phyloP scores from a whole-genome alignment of 176 grass and related monocot genomes.

The Zoysia pacifica region DNA sequence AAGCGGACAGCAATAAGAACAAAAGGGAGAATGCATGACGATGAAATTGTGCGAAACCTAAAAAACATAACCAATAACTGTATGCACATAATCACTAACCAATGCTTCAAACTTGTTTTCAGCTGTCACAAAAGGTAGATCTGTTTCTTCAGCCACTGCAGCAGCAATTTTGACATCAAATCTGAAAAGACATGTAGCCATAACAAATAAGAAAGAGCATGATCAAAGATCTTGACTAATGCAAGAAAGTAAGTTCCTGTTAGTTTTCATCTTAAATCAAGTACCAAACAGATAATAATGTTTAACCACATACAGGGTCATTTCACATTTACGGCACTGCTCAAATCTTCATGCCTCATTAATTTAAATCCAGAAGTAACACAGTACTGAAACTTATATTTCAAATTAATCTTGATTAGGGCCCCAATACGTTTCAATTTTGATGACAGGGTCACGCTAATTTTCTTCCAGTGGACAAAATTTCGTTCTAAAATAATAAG shows the following conservation, averaged over 20 bases:
- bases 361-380: slow-evolving; percentile 7
- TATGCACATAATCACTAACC: slow-evolving; percentile 59
- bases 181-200: slow-evolving; percentile 48
- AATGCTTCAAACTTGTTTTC: slow-evolving; percentile 99
- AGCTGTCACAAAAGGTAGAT: slow-evolving; percentile 86
- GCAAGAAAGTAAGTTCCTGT: background rate
- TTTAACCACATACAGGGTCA: slow-evolving; percentile 15
- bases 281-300: slow-evolving; percentile 4
- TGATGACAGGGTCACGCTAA: slow-evolving; percentile 11
- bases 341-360: slow-evolving; percentile 8
- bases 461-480: background rate
- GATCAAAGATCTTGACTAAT: background rate
- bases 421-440: background rate
- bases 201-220: slow-evolving; percentile 36
- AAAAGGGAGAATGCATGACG: background rate
- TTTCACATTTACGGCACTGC: background rate
- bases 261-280: slow-evolving; percentile 9
- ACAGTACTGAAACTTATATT: slow-evolving; percentile 14
- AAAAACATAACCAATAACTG: background rate
- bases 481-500: background rate
- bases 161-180: slow-evolving; percentile 97
- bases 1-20: background rate
- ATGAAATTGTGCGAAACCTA: background rate
- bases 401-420: slow-evolving; percentile 9
- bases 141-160: slow-evolving; percentile 87